Evolutionary conservation across 495 filamentous ascomycete species (phyloP).

Genomic region (Trichoderma reesei): DNA sequence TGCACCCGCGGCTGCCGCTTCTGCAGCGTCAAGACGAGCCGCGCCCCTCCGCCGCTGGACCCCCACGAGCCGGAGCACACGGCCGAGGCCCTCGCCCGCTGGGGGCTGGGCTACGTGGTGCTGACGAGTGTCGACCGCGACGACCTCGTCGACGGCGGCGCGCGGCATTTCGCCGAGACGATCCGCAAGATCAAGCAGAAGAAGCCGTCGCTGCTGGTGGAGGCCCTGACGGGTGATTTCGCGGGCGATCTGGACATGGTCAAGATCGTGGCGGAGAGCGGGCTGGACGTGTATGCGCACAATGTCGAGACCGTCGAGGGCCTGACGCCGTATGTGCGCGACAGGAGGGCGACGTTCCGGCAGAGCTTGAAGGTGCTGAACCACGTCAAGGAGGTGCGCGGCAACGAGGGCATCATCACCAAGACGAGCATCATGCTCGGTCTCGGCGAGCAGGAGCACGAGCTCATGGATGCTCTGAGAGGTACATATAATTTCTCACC

Average conservation of each 20-base stretch:
- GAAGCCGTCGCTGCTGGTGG: constrained; percentile 75
- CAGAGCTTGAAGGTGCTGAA: constrained; percentile 74
- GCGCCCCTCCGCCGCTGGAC: constrained; percentile 71
- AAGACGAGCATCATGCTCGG: constrained; percentile 98
- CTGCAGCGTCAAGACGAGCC: constrained; percentile 87
- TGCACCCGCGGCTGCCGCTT: constrained; percentile 96
- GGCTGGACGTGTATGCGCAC: constrained; percentile 92
- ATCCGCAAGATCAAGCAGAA: constrained; percentile 91
- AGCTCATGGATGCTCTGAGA: constrained; percentile 69
- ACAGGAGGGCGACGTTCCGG: constrained; percentile 81
- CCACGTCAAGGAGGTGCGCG: constrained; percentile 65
- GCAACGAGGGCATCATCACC: constrained; percentile 64
- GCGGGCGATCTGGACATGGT: constrained; percentile 77
- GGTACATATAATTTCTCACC: no score
- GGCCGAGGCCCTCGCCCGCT: constrained; percentile 81
- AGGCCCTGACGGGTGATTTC: constrained; percentile 90
- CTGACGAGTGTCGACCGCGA: constrained; percentile 90
- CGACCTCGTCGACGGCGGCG: constrained; percentile 81
- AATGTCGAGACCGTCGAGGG: constrained; percentile 94
- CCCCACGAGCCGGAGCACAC: constrained; percentile 96
- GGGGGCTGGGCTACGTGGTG: constrained; percentile 94
- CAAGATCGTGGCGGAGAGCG: constrained; percentile 67
- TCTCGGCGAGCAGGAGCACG: constrained; percentile 83
- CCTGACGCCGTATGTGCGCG: constrained; percentile 78
- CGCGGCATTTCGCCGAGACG: constrained; percentile 86